Evolutionary conservation across 768 basidiomycete genomes (phyloP).

Genomic region (Mrakia frigida): DNA sequence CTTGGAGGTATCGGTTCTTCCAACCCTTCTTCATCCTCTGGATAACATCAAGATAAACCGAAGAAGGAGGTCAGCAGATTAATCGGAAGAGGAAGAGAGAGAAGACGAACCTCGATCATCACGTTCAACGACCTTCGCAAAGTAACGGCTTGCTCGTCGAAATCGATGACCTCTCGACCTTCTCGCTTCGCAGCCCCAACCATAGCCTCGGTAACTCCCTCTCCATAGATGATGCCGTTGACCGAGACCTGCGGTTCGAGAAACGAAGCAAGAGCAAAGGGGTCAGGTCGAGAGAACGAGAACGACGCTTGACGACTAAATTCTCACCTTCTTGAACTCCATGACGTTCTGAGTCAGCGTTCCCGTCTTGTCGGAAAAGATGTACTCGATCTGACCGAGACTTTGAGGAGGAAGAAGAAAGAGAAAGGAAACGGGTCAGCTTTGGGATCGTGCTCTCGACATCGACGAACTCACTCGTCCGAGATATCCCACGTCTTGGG

Average conservation of each 20-base stretch:
- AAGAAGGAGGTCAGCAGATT: background rate
- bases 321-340: conserved; percentile 78
- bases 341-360: conserved; percentile 97
- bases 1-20: conserved; percentile 80
- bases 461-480: conserved; percentile 55
- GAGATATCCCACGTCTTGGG: conserved; percentile 99
- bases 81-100: background rate
- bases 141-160: conserved; percentile 64
- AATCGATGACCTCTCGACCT: conserved; percentile 60
- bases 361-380: conserved; percentile 89
- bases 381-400: conserved; percentile 95
- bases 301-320: background rate
- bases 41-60: too few relatives aligned
- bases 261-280: background rate
- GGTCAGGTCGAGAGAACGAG: background rate
- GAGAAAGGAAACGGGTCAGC: background rate
- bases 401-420: background rate
- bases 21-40: conserved; percentile 64
- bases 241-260: background rate
- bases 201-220: conserved; percentile 92
- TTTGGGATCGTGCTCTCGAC: background rate
- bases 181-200: conserved; percentile 82
- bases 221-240: conserved; percentile 64
- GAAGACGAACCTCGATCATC: conserved; percentile 55
- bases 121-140: conserved; percentile 61